Base-by-base conservation (phyloP, 164 flowering plant genomes). In the Santalum album region DNA sequence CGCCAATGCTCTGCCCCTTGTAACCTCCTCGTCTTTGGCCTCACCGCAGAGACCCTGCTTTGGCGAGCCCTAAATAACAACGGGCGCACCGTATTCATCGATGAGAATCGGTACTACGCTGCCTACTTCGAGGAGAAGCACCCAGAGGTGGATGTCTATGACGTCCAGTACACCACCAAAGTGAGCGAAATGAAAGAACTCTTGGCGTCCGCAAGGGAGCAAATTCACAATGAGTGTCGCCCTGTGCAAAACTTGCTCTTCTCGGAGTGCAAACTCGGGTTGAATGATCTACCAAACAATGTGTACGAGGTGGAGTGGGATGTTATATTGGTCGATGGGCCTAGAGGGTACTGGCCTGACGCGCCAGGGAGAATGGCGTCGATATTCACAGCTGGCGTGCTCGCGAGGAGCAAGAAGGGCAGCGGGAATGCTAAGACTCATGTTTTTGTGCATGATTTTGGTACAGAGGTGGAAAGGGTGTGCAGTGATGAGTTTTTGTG, bases 261-360 rank as follows among this genome's bases (percentile, higher is more conserved):
- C 72, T 87, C 97, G 0, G 97, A 92, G 19, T 92, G 99, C 54
- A 74, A 70, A 56, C 71, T 92, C 6, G 96, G 84, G 26, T 57
- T 89, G 20, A 92, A 92, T 38, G 96, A 89, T 52, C 66, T 92
- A 7, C 99, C 99, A 0, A 89, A 89, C 56, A 86, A 86, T 40
- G 77, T 90, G 1, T 92, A 92, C 64, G 96, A 85, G 38, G 79
- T 87, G 10, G 79, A 69, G 16, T 92, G 99, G 99, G 96, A 89
- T 48, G 84, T 89, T 16, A 82, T 92, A 1, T 25, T 92, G 56
- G 83, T 92, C 3, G 99, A 89, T 51, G 99, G 96, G 6, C 99
- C 97, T 0, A 57, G 96, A 0, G 95, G 96, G 18, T 83, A 82
- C 58, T 80, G 75, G 65, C 76, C 78, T 3, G 78, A 77, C 14